Base-by-base conservation (phyloP, 371 early-diverging fungal species). In the Chytridiales sp. region DNA sequence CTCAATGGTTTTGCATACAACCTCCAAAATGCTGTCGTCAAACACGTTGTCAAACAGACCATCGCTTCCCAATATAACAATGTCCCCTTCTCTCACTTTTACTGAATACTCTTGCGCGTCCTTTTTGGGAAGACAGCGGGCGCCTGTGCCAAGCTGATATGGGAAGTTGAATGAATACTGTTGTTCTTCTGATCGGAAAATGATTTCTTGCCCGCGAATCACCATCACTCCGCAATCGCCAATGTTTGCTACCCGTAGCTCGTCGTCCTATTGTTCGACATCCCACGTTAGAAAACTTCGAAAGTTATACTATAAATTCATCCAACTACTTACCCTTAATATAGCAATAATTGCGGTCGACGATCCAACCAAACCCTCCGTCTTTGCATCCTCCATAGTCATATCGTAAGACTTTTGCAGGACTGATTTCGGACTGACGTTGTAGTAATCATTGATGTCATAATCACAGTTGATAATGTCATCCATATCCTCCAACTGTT, bases 141-240 rank as follows among this genome's bases (percentile, higher is more conserved):
- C 55, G 6, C 67, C 72, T 9, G 79, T 76, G 41, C 80, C 82
- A 27, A 82, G 75, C 61, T 82, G 82, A 64, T 47, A 82, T 2
- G 82, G 82, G 52, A 74, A 79, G 64, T 82, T 82, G 73, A 82
- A 82, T 11, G 76, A 80, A 61, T 82, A 80, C 56, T 78, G 77
- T 44, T 80, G 53, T 79, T 87, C 80, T 86, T 95, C 95, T 30
- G 88, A 94, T 34, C 94, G 85, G 69, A 95, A 96, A 8, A 94
- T 79, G 66, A 90, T 83, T 53, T 89, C 87, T 48, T 87, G 86
- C 51, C 87, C 81, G 21, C 98, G 88, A 52, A 96, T 87, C 6
- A 97, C 78, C 32, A 87, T 80, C 41, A 96, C 77, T 0, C 93
- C 93, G 63, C 94, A 93, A 69, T 97, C 98, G 29, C 98, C 98